Base-by-base conservation (phyloP, 192 early-diverging fungal genomes). In the Backusella macrospora region DNA sequence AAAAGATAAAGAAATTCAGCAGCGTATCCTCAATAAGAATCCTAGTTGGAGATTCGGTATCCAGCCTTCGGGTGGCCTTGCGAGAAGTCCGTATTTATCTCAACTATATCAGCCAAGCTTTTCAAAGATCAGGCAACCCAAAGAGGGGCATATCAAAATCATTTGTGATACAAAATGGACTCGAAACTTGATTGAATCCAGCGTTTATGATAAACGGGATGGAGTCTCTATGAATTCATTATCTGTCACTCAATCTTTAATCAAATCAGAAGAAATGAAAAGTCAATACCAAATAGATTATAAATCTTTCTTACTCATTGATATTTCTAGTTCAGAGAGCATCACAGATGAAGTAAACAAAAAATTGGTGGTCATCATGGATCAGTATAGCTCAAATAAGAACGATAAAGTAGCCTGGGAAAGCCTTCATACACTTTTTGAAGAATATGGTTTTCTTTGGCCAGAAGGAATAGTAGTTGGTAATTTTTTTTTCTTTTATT, bases 381-480 rank as follows among this genome's bases (percentile, higher is more conserved):
- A n/a, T 26, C 52, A 59, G 12, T 23, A 59, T 12, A 23, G 26
- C n/a, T 18, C 52, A 26, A 23, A 12, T 13, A 59, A 59, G 12
- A 10, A 13, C 5, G 23, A 12, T 12, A 26, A 23, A 10, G 52
- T 12, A 4, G 26, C 52, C 12, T 59, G 52, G 52, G 26, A 12
- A 12, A 59, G 3, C 1, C 52, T 59, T 59, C 18, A 10, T 5
- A 12, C 26, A 10, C 13, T 59, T 59, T 59, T 59, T 59, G 52
- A 59, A 59, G 52, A 59, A 59, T 59, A 59, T 59, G 52, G 52
- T 5, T 59, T 59, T 59, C 26, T 59, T 18, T 59, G 52, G 52
- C 52, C 52, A 9, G 52, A 59, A 59, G 13, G 21, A 59, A 23
- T 59, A 59, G 5, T 23, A 13, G 26, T 59, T 26, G 52, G 52